Percentiles rank a stretch among this genome's conserved stretches.
phyloP scores from a whole-genome alignment of 2,329 filamentous ascomycete genomes.

The Aspergillus felis region DNA sequence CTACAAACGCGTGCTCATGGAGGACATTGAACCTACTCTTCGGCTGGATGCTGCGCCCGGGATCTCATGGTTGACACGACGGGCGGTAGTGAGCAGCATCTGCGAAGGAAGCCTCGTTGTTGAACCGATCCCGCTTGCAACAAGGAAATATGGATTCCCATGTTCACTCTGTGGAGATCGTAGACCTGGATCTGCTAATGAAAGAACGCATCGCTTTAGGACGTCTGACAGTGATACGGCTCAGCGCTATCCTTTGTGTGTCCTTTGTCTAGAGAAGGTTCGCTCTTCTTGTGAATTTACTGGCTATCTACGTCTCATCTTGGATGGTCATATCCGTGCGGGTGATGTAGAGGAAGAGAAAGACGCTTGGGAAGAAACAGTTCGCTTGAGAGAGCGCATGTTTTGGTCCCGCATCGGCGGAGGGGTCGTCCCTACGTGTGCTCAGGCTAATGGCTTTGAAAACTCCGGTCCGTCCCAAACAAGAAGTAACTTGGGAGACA shows the following conservation, averaged over 20 bases:
- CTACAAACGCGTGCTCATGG: conserved; percentile 81
- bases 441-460: conserved; percentile 24
- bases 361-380: conserved; percentile 90
- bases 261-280: conserved; percentile 78
- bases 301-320: conserved; percentile 83
- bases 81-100: conserved; percentile 77
- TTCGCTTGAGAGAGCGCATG: conserved; percentile 86
- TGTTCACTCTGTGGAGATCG: conserved; percentile 88
- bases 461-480: conserved; percentile 3
- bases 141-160: conserved; percentile 53
- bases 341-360: conserved; percentile 81
- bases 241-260: conserved; percentile 84
- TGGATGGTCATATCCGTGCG: conserved; percentile 85
- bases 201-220: conserved; percentile 82
- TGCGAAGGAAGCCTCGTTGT: conserved; percentile 83
- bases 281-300: conserved; percentile 89
- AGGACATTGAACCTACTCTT: conserved; percentile 93
- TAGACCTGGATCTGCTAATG: conserved; percentile 65
- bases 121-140: conserved; percentile 70
- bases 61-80: conserved; percentile 86
- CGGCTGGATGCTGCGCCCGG: conserved; percentile 85
- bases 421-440: conserved; percentile 70
- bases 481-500: background rate
- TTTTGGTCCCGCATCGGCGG: conserved; percentile 94
- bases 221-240: conserved; percentile 82